Base-by-base conservation (phyloP, 139 green algal species). In the Ostreobium quekettii region DNA sequence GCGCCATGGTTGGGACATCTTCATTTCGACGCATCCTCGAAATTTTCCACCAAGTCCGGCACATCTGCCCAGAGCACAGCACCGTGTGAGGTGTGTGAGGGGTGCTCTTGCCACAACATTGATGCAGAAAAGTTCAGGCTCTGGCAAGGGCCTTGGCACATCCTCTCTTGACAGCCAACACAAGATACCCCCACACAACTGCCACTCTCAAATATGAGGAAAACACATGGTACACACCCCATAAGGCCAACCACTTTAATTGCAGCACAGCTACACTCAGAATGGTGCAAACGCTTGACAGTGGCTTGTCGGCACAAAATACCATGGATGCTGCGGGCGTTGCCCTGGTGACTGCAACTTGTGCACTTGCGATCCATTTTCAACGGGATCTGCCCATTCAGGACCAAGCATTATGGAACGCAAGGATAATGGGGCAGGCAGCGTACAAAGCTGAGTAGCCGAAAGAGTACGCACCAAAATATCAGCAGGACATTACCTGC, bases 31-130 rank as follows among this genome's bases (percentile, higher is more conserved):
- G 67, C 73, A 29, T 76, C 75, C 71, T 95, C 89, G 65, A 95
- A 95, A 82, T 93, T 90, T 67, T 93, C 90, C 31, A 97, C 90
- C 53, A 97, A 80, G 64, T 96, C 89, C 3, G 90, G 90, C 48
- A 97, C 91, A 66, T 96, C 89, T 85, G 79, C 64, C 62, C 11
- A 2, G 22, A 48, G 2, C 26, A n/a, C n/a, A n/a, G n/a, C n/a
- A n/a, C n/a, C n/a, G n/a, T n/a, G 33, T 1, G 19, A 53, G 29
- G 4, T 62, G 0, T 46, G 26, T 29, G 62, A 71, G 15, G 11
- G 8, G 29, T 59, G 24, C 11, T 24, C 11, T 28, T 68, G 15
- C 15, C 11, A 28, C 11, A 64, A 24, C 19, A 66, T 68, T 11
- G 15, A 37, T 24, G 26, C 8, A 64, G 24, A 60, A 36, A 60